Evolutionary conservation across 805 yeast species (phyloP), one percentile per base, ranked within the genome.

Genomic region (Yarrowia bubula): DNA sequence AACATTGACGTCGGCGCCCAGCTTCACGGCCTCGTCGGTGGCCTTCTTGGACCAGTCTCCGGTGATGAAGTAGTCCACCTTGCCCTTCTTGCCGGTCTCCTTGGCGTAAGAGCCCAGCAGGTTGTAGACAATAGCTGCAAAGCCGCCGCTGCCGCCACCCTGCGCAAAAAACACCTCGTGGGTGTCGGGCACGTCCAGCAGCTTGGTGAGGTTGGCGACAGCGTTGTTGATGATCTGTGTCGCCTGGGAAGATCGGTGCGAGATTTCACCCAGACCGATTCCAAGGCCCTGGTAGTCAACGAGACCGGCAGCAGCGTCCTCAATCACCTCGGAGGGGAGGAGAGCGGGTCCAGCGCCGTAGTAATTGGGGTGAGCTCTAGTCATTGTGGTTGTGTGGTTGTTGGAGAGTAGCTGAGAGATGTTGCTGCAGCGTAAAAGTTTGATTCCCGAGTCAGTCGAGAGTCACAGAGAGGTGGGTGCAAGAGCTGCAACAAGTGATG

Each of bases 331-430:
- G 3, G 93, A 86, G 38, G 98, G 98, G 48, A 95, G 81, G 62
- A 87, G 82, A 0, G 99, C 99, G 57, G 99, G 99, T 13, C 99
- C 99, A n/a, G 99, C 98, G 66, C 98, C 99, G 72, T 91, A 95
- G 75, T 95, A 90, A 66, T 74, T 69, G 44, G 72, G 68, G 18
- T 69, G 68, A 9, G 61, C 50, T 37, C 68, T 61, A 35, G 60
- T 35, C 39, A 38, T 64, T n/a, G 65, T 33, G 31, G 35, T 10
- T 6, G 32, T 39, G 31, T 38, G 44, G 9, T 2, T 7, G 5
- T 28, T 15, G 17, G 18, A n/a, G n/a, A n/a, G n/a, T n/a, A n/a
- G n/a, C n/a, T 10, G 31, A 33, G 28, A 18, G 42, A 50, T 51
- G 17, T 37, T 50, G 64, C 35, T 28, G 38, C 47, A 48, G 17